These are phyloP conservation scores for Debaryomycetaceae sp. DNA, from an alignment of 1,139 yeast genomes.

Conservation along the genomic window DNA sequence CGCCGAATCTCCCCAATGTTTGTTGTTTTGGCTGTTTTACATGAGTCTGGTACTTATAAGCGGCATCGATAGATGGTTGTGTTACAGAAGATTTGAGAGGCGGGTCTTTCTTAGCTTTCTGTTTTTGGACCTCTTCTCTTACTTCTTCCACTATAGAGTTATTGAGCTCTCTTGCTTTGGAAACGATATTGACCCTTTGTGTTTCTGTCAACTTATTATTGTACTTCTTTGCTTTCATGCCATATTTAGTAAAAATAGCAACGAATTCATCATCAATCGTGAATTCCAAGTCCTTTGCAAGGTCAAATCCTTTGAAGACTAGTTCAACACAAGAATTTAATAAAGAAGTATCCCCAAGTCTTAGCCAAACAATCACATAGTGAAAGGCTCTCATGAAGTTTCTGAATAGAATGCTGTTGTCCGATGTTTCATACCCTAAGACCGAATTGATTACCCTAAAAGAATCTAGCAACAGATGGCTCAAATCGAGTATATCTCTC, in stretches of 20 bases:
- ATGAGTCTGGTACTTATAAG: constrained; percentile 22
- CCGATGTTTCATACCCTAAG: constrained; percentile 13
- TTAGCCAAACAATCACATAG: constrained; percentile 71
- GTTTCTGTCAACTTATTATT: constrained; percentile 61
- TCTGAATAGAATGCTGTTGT: constrained; percentile 21
- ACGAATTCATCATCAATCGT: constrained; percentile 48
- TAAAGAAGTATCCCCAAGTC: constrained; percentile 74
- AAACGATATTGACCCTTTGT: constrained; percentile 55
- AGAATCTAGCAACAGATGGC: constrained; percentile 64
- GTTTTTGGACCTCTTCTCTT: constrained; percentile 43
- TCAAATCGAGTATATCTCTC: constrained; percentile 78
- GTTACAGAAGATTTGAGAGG: constrained; percentile 2
- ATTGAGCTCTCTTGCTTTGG: constrained; percentile 56
- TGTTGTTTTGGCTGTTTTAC: constrained; percentile 35
- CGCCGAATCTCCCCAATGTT: constrained; percentile 50
- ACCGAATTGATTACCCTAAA: constrained; percentile 51
- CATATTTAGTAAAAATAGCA: constrained; percentile 54
- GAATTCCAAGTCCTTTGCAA: constrained; percentile 54
- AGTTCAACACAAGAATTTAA: constrained; percentile 71
- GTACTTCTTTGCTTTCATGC: constrained; percentile 60
- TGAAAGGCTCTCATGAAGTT: constrained; percentile 50
- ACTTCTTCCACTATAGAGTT: constrained; percentile 49
- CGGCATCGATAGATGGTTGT: constrained; percentile 15
- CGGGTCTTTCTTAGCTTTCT: constrained; percentile 9
- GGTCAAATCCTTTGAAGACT: constrained; percentile 62